These are phyloP conservation scores for Lactarius psammicola DNA, from an alignment of 768 basidiomycete genomes.

Conservation along the genomic window DNA sequence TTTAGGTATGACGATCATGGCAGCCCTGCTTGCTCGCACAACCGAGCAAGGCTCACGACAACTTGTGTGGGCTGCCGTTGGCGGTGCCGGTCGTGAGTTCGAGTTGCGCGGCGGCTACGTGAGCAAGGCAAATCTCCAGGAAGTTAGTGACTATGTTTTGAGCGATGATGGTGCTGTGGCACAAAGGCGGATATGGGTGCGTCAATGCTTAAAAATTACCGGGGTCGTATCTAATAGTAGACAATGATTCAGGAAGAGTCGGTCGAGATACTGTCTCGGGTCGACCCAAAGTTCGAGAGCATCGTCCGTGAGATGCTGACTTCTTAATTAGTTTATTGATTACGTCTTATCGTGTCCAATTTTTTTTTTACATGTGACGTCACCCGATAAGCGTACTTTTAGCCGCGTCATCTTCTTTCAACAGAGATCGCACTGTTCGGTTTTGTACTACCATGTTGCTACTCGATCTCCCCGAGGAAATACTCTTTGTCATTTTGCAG, in stretches of 20 bases:
- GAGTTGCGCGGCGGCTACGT: conserved; percentile 16
- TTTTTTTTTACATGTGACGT: no score
- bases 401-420: neutral
- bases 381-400: neutral
- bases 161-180: conserved; percentile 16
- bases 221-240: neutral
- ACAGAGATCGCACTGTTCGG: neutral
- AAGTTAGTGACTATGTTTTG: conserved; percentile 23
- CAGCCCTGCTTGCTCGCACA: conserved; percentile 8
- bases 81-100: conserved; percentile 15
- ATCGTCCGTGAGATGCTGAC: conserved; percentile 3
- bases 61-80: conserved; percentile 24
- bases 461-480: conserved; percentile 20
- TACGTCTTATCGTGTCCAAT: no score
- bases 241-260: conserved; percentile 16
- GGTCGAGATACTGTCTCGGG: conserved; percentile 14
- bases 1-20: neutral
- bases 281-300: conserved; percentile 14
- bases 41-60: conserved; percentile 21
- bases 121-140: conserved; percentile 5
- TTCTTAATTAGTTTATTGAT: neutral
- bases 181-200: conserved; percentile 22
- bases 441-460: conserved; percentile 1
- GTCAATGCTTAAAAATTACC: neutral
- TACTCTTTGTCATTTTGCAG: conserved; percentile 12